phyloP scores from a whole-genome alignment of 805 yeast genomes.

The Kazachstania bromeliacearum region DNA sequence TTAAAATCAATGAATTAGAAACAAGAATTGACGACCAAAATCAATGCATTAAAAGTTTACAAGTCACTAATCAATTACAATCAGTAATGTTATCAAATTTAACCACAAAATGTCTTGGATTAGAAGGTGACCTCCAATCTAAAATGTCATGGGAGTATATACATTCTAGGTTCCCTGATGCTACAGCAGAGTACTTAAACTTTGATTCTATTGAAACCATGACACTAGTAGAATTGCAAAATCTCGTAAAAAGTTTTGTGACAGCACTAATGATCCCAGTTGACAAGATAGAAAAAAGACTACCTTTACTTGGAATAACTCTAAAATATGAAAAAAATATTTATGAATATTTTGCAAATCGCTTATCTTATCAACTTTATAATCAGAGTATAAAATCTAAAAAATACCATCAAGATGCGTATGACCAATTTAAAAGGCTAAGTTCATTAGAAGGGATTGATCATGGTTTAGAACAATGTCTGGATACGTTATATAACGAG shows the following conservation, averaged over 20 bases:
- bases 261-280: conserved; percentile 28
- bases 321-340: conserved; percentile 23
- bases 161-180: not conserved
- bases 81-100: not conserved
- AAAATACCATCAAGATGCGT: conserved; percentile 16
- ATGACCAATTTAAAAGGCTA: conserved; percentile 12
- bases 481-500: conserved; percentile 21
- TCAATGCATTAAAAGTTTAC: not conserved
- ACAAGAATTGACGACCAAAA: not conserved
- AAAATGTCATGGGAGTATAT: conserved; percentile 12
- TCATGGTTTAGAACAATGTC: conserved; percentile 22
- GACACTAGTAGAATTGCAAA: conserved; percentile 26
- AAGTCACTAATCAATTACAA: conserved; percentile 1
- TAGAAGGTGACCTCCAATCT: conserved; percentile 18
- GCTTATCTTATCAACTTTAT: conserved; percentile 26
- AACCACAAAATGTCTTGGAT: not conserved
- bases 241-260: conserved; percentile 29
- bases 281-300: conserved; percentile 17
- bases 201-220: conserved; percentile 24
- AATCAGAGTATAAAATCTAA: conserved; percentile 21
- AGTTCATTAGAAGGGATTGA: conserved; percentile 14
- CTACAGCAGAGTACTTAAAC: conserved; percentile 4
- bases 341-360: conserved; percentile 26
- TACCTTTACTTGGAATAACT: conserved; percentile 22
- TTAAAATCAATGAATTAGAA: not conserved